Percentiles rank a stretch among this genome's conserved stretches.
phyloP scores from a whole-genome alignment of 2,329 filamentous ascomycete species.

The Huntiella moniliformis region DNA sequence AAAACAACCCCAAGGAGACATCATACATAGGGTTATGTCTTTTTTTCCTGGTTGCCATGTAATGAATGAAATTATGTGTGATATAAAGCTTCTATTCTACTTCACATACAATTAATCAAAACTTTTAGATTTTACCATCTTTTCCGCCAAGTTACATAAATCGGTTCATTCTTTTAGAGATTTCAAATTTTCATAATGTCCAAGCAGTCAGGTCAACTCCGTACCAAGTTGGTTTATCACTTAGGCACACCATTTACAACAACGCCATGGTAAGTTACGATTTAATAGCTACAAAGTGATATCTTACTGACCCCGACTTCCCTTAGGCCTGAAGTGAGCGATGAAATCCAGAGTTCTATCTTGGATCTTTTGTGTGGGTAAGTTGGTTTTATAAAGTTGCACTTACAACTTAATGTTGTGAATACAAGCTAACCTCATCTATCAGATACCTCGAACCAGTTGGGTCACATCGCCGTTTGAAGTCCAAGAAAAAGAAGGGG shows the following conservation, averaged over 20 bases:
- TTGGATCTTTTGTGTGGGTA: slow-evolving; percentile 50
- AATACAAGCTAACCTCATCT: background rate
- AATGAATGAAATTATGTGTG: too few species aligned
- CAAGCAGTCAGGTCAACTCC: slow-evolving; percentile 13
- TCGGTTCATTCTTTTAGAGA: background rate
- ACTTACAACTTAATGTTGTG: slow-evolving; percentile 4
- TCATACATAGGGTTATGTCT: too few species aligned
- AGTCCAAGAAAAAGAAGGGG: slow-evolving; percentile 22
- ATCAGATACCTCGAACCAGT: slow-evolving; percentile 43
- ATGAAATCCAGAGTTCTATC: slow-evolving; percentile 42
- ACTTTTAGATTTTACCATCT: too few species aligned
- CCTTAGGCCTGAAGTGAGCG: slow-evolving; percentile 39
- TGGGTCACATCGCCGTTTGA: slow-evolving; percentile 37
- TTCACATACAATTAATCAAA: too few species aligned
- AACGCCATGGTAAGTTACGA: slow-evolving; percentile 33
- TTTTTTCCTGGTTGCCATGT: too few species aligned
- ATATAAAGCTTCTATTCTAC: too few species aligned
- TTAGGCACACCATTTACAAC: slow-evolving; percentile 46
- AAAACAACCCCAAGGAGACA: too few species aligned
- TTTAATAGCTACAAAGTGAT: background rate
- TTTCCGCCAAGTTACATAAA: too few species aligned
- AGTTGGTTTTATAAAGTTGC: background rate
- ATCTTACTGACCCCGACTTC: background rate
- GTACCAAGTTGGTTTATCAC: slow-evolving; percentile 43
- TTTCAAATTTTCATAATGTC: background rate